phyloP scores from a whole-genome alignment of 1,284 basidiomycete species.

The Microbotryum saponariae region DNA sequence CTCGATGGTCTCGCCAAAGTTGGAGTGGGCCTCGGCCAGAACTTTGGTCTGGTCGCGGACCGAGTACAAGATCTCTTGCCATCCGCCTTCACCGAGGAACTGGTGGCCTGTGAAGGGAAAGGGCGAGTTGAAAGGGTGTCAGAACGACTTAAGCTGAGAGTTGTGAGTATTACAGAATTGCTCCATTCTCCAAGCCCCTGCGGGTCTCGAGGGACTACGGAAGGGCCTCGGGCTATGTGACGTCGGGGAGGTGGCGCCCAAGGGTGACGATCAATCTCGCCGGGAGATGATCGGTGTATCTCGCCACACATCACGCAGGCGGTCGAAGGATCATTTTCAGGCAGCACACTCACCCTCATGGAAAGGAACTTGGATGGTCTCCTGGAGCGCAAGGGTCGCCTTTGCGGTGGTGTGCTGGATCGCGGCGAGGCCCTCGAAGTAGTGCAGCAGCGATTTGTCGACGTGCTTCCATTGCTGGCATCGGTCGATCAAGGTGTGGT shows the following conservation, averaged over 20 bases:
- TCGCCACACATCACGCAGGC: not conserved
- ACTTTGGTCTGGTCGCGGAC: slow-evolving; percentile 30
- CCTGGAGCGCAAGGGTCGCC: slow-evolving; percentile 24
- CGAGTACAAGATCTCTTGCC: slow-evolving; percentile 31
- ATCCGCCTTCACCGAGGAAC: slow-evolving; percentile 32
- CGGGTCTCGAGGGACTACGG: too few relatives aligned
- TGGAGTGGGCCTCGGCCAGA: slow-evolving; percentile 26
- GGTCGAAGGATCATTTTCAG: too few relatives aligned
- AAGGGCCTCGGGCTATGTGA: too few relatives aligned
- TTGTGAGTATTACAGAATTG: too few relatives aligned
- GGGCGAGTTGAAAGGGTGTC: not conserved
- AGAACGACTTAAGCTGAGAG: too few relatives aligned
- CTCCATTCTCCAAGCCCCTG: too few relatives aligned
- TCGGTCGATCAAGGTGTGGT: slow-evolving; percentile 30
- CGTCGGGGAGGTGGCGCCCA: not conserved
- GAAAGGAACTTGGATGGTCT: slow-evolving; percentile 29
- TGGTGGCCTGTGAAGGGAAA: slow-evolving; percentile 31
- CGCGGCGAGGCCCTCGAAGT: slow-evolving; percentile 31
- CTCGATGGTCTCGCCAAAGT: slow-evolving; percentile 27
- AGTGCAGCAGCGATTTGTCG: slow-evolving; percentile 28
- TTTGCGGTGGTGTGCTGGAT: slow-evolving; percentile 23
- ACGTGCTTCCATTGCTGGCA: slow-evolving; percentile 33
- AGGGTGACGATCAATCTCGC: not conserved
- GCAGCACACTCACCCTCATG: too few relatives aligned
- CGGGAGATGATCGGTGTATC: not conserved